Evolutionary conservation across 495 filamentous ascomycete species (phyloP), one percentile per base, ranked within the genome.

Genomic region (Aspergillus bridgeri): DNA sequence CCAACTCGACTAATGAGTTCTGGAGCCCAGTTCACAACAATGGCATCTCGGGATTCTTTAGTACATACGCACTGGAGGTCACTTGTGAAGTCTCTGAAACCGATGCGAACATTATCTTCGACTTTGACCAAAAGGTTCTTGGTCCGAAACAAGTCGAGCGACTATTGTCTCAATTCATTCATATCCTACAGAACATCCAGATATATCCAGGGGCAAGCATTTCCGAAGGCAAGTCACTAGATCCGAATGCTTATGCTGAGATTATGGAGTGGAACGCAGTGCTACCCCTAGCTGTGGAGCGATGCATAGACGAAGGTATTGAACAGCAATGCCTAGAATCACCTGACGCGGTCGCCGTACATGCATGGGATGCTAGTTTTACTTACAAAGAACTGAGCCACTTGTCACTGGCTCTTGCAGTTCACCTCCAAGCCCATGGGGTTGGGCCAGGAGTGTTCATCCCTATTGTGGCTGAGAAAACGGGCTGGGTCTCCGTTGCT

Each of bases 391-490:
- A 83, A 42, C 64, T 83, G 13, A 70, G 81, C 17, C 42, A 45
- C 0, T 51, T 75, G 27, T 65, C 73, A 15, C 44, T 44, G 22
- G 66, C 18, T 11, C 54, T 69, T 18, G 61, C 66, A 5, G 6
- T n/a, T 15, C 42, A 60, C 21, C 51, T 74, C 3, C 29, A 54
- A 7, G 50, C 23, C 0, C 62, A 73, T 6, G 75, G 77, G n/a
- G 62, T 80, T 17, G 50, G 29, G 7, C 59, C 53, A 4, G 72
- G 74, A 23, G 52, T 48, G 9, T 20, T 75, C 2, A 72, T 84
- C 3, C 78, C 79, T 1, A 48, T 84, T 3, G 76, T 69, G 56
- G 75, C 81, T 29, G 66, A 75, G 15, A 83, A 81, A 54, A 75
- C 73, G 0, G 56, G 63, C 0, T 81, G 69, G 68, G 70, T 73